These are phyloP conservation scores for Balamuthia mandrillaris DNA, from an alignment of 208 protist genomes.

Conservation along the genomic window DNA sequence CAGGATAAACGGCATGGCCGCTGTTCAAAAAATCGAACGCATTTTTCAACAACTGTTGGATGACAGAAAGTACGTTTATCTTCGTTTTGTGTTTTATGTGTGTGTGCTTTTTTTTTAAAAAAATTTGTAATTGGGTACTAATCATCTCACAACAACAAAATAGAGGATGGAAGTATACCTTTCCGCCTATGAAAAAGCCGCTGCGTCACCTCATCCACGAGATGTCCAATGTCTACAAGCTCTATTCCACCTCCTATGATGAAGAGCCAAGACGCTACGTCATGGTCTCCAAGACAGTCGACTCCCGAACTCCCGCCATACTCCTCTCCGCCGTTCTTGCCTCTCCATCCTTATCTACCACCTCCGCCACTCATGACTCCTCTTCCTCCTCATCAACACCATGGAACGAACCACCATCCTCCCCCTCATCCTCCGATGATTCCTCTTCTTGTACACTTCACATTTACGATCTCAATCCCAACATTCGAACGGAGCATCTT, in stretches of 20 bases:
- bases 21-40: conserved; percentile 13
- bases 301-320: not conserved
- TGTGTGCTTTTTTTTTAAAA: too few relatives aligned
- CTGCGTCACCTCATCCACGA: conserved; percentile 29
- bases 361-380: not conserved
- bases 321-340: not conserved
- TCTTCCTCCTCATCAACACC: too few relatives aligned
- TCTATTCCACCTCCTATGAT: not conserved
- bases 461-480: not conserved
- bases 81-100: too few relatives aligned
- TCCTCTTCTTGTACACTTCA: not conserved
- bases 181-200: conserved; percentile 9
- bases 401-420: not conserved
- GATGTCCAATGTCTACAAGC: not conserved
- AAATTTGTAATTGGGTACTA: too few relatives aligned
- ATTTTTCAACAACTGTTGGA: not conserved
- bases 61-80: too few relatives aligned
- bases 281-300: not conserved
- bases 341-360: not conserved
- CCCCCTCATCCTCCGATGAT: not conserved
- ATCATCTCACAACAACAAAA: not conserved
- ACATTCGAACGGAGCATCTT: conserved; percentile 11
- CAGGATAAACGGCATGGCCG: not conserved
- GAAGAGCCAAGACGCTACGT: not conserved
- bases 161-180: not conserved